Evolutionary conservation across 176 grass and related monocot species (phyloP).

Genomic region (Rhynchospora pubera): DNA sequence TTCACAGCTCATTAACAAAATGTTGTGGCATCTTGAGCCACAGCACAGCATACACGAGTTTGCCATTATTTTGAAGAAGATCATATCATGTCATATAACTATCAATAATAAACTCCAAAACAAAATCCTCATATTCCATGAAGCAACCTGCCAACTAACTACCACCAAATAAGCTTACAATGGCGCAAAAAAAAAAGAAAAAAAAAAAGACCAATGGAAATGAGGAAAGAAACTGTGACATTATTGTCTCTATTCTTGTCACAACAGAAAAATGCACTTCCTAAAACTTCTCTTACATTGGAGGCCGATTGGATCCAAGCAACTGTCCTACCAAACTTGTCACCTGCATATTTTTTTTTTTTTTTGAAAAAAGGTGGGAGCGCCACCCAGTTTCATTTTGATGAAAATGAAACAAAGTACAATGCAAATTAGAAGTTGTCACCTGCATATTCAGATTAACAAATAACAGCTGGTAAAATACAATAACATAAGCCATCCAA

Average conservation of each 20-base stretch:
- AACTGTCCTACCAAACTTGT: conserved; percentile 87
- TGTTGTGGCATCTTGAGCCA: not conserved
- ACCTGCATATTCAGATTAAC: conserved; percentile 30
- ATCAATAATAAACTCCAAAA: not conserved
- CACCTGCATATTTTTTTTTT: too few relatives aligned
- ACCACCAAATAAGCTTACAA: not conserved
- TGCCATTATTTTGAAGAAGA: not conserved
- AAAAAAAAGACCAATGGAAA: not conserved
- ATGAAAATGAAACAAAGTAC: too few relatives aligned
- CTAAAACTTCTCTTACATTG: conserved; percentile 38
- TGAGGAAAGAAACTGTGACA: not conserved
- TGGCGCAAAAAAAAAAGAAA: not conserved
- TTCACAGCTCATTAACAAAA: not conserved
- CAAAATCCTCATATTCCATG: conserved; percentile 2
- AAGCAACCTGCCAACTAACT: not conserved
- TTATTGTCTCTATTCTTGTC: conserved; percentile 19
- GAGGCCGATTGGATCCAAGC: conserved; percentile 62
- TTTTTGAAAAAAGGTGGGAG: too few relatives aligned
- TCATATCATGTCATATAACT: not conserved
- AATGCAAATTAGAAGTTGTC: too few relatives aligned
- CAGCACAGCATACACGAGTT: too few relatives aligned
- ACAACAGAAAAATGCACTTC: conserved; percentile 16
- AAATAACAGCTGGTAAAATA: not conserved
- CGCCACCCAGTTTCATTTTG: too few relatives aligned
- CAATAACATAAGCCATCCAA: not conserved